phyloP scores from a whole-genome alignment of 768 basidiomycete species.

The Termitomyces sp. region DNA sequence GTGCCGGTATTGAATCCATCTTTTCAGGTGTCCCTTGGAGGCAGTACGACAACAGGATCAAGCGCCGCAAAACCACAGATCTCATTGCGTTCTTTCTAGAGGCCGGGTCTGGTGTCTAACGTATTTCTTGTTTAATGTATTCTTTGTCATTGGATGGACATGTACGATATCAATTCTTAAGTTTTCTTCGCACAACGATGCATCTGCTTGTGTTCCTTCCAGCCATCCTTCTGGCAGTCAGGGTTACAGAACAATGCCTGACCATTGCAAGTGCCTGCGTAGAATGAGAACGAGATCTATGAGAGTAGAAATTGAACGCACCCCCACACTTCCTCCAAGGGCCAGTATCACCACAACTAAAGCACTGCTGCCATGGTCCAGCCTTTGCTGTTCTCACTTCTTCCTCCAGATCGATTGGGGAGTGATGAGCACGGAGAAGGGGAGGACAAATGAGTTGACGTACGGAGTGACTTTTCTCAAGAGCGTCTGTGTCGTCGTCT shows the following conservation, averaged over 20 bases:
- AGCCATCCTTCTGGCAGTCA: background rate
- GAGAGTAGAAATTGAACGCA: background rate
- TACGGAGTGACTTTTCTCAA: no score
- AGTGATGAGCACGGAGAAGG: no score
- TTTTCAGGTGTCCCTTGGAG: conserved; percentile 64
- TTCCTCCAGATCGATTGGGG: background rate
- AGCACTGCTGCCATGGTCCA: background rate
- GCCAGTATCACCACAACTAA: background rate
- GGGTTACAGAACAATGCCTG: background rate
- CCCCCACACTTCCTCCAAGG: background rate
- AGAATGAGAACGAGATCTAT: background rate
- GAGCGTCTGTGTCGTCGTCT: no score
- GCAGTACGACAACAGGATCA: conserved; percentile 31
- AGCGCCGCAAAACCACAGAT: conserved; percentile 68
- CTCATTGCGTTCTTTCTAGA: conserved; percentile 67
- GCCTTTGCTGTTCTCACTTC: background rate
- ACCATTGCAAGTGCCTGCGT: background rate
- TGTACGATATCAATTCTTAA: background rate
- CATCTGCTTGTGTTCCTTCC: background rate
- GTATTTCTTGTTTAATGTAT: background rate
- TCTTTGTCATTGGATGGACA: background rate
- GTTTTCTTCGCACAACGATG: background rate
- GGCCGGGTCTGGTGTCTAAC: background rate
- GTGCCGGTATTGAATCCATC: background rate
- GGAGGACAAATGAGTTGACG: no score